These are phyloP conservation scores for Phytopythium kandeliae DNA, from an alignment of 352 stramenopile species.

Conservation along the genomic window DNA sequence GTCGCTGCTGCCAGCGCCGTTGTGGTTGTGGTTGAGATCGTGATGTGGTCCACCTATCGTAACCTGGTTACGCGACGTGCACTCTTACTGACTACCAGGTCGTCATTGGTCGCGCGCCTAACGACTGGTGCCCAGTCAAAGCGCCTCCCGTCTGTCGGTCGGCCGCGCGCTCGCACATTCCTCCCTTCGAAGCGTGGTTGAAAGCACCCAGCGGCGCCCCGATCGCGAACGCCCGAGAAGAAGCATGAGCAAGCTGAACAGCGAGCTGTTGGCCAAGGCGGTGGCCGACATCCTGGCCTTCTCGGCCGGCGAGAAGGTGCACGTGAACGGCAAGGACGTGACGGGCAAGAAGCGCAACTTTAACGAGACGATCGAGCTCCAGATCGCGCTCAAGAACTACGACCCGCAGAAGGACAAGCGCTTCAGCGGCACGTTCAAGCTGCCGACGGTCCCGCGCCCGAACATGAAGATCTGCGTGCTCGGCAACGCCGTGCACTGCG, in stretches of 20 bases:
- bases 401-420: conserved; percentile 99
- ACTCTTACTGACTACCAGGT: not conserved
- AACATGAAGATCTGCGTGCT: conserved; percentile 98
- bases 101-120: not conserved
- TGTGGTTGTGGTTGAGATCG: no score
- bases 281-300: conserved; percentile 96
- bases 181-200: conserved; percentile 71
- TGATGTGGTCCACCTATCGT: no score
- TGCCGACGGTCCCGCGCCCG: conserved; percentile 93
- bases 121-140: not conserved
- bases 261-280: conserved; percentile 93
- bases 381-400: conserved; percentile 99
- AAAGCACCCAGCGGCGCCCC: conserved; percentile 49
- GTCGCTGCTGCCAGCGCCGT: no score
- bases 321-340: conserved; percentile 86
- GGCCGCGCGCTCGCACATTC: conserved; percentile 26
- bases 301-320: conserved; percentile 92
- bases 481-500: conserved; percentile 98
- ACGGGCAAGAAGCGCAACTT: conserved; percentile 99
- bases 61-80: no score
- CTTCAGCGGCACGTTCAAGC: conserved; percentile 99
- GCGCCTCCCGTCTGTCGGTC: not conserved
- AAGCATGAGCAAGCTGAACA: conserved; percentile 96
- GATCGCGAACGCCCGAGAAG: conserved; percentile 13
- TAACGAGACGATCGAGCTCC: conserved; percentile 98